Evolutionary conservation across 208 protist genomes (phyloP).

Genomic region (Trypanosoma brucei): DNA sequence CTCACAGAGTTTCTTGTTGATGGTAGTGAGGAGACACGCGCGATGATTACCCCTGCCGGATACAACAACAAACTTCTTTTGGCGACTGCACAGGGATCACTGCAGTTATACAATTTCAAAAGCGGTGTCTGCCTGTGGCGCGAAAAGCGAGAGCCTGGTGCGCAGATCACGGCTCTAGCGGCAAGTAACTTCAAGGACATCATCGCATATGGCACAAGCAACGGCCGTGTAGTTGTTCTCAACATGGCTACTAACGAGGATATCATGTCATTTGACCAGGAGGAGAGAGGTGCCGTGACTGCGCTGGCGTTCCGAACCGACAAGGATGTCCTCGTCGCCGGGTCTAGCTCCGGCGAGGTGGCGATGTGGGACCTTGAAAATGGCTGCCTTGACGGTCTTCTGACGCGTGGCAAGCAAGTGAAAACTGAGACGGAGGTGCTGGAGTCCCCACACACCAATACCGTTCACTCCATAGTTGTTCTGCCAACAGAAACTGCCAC

Average conservation of each 20-base stretch:
- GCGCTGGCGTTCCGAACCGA: slow-evolving; percentile 80
- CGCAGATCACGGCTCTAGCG: slow-evolving; percentile 48
- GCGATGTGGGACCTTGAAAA: slow-evolving; percentile 82
- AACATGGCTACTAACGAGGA: slow-evolving; percentile 61
- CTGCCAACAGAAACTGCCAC: slow-evolving; percentile 38
- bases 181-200: slow-evolving; percentile 80
- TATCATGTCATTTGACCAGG: slow-evolving; percentile 69
- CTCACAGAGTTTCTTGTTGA: slow-evolving; percentile 63
- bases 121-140: slow-evolving; percentile 73
- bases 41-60: slow-evolving; percentile 40
- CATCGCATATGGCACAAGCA: slow-evolving; percentile 75
- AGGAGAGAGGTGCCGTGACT: slow-evolving; percentile 58
- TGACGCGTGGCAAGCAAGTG: slow-evolving; percentile 78
- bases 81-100: slow-evolving; percentile 60
- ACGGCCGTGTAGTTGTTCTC: slow-evolving; percentile 61
- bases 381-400: slow-evolving; percentile 73
- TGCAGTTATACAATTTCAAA: slow-evolving; percentile 88
- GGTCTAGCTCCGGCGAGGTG: slow-evolving; percentile 75
- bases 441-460: slow-evolving; percentile 66
- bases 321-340: slow-evolving; percentile 67
- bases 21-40: slow-evolving; percentile 52
- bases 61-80: slow-evolving; percentile 88
- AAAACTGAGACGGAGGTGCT: slow-evolving; percentile 54
- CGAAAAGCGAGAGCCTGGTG: slow-evolving; percentile 14
- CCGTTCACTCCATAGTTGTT: slow-evolving; percentile 71